Evolutionary conservation across 2,329 filamentous ascomycete species (phyloP).

Genomic region (Orbilia oligospora): DNA sequence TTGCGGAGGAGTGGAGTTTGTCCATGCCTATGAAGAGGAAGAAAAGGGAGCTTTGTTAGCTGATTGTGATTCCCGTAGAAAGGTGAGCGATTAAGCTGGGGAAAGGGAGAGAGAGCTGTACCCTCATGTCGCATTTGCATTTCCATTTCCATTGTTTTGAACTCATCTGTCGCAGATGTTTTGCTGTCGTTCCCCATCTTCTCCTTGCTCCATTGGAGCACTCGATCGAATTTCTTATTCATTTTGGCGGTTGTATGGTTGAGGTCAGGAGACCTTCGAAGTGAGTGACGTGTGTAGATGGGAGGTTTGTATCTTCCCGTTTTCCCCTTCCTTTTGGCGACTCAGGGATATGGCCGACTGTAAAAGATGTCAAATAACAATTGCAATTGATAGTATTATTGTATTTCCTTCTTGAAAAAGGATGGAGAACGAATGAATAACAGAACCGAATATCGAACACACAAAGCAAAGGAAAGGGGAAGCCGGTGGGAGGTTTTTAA

Average conservation of each 20-base stretch:
- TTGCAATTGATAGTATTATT: neutral
- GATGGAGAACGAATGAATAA: neutral
- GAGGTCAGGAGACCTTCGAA: neutral
- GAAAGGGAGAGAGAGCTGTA: constrained; percentile 68
- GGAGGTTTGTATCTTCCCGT: neutral
- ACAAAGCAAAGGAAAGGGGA: neutral
- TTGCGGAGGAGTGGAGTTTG: constrained; percentile 87
- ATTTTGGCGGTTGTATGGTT: constrained; percentile 14
- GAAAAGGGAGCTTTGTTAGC: constrained; percentile 9
- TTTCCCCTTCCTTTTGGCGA: neutral
- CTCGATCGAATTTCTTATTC: constrained; percentile 91
- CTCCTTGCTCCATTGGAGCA: constrained; percentile 98
- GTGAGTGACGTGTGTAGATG: constrained; percentile 5
- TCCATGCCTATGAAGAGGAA: constrained; percentile 80
- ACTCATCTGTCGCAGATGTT: constrained; percentile 88
- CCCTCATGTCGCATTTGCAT: constrained; percentile 92
- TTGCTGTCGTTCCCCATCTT: constrained; percentile 94
- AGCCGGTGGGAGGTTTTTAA: constrained; percentile 9
- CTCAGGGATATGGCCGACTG: constrained; percentile 1
- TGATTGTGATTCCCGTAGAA: neutral
- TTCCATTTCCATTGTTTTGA: constrained; percentile 89
- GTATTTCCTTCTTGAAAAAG: neutral
- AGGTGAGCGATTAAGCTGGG: neutral
- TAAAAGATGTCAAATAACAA: neutral
- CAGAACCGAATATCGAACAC: neutral